A percentile compares a stretch with the other conserved stretches of the same genome.
phyloP scores from a whole-genome alignment of 179 eudicot species.

The Monotropa hypopitys region DNA sequence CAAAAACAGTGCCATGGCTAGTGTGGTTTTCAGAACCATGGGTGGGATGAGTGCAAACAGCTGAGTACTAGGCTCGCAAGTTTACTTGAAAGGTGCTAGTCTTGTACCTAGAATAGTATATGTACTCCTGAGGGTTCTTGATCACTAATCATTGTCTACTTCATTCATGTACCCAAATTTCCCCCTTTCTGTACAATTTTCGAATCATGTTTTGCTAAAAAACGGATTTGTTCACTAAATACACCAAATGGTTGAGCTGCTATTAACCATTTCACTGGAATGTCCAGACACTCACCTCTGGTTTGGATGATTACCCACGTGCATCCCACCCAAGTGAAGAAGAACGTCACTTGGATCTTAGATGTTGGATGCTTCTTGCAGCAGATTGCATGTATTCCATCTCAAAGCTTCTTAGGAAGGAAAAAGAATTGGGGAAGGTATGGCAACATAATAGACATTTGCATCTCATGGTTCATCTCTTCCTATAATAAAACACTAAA shows the following conservation, averaged over 20 bases:
- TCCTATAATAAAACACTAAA: slow-evolving; percentile 10
- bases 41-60: not conserved
- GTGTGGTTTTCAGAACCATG: not conserved
- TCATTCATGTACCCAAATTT: not conserved
- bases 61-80: not conserved
- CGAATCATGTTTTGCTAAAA: not conserved
- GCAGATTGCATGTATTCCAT: slow-evolving; percentile 80
- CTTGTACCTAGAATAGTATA: not conserved
- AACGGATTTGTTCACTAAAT: not conserved
- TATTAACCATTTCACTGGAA: slow-evolving; percentile 5
- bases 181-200: not conserved
- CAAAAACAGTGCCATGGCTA: not conserved
- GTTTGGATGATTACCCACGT: slow-evolving; percentile 98
- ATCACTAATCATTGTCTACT: not conserved
- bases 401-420: slow-evolving; percentile 40
- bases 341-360: slow-evolving; percentile 94
- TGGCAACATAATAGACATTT: not conserved
- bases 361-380: slow-evolving; percentile 99
- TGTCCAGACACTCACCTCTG: slow-evolving; percentile 69
- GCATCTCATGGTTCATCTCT: slow-evolving; percentile 2
- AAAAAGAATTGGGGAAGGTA: slow-evolving; percentile 47
- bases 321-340: slow-evolving; percentile 92
- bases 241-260: not conserved
- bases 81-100: not conserved
- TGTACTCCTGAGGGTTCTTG: not conserved